Evolutionary conservation across 441 rosid genomes (phyloP).

Genomic region (Codiaeum variegatum): DNA sequence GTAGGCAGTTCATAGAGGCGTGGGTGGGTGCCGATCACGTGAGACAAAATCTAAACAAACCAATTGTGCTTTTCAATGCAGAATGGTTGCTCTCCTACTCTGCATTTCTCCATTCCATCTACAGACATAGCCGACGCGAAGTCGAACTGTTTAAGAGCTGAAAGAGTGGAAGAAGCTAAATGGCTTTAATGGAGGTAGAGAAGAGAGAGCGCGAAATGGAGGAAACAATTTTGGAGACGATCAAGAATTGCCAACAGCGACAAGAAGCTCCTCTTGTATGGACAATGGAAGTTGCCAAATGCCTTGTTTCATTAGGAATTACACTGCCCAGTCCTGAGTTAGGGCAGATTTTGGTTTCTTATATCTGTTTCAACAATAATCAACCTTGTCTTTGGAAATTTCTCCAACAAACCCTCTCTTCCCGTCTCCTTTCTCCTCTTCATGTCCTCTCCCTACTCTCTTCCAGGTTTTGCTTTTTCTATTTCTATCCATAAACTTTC

Average conservation of each 20-base stretch:
- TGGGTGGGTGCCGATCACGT: slow-evolving; percentile 12
- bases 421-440: slow-evolving; percentile 43
- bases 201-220: slow-evolving; percentile 3
- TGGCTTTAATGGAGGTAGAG: slow-evolving; percentile 6
- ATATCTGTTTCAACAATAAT: slow-evolving; percentile 40
- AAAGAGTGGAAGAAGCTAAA: no score
- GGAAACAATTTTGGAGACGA: slow-evolving; percentile 7
- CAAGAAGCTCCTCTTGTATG: slow-evolving; percentile 32
- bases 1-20: not conserved
- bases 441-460: slow-evolving; percentile 57
- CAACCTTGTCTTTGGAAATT: slow-evolving; percentile 59
- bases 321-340: slow-evolving; percentile 37
- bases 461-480: slow-evolving; percentile 24
- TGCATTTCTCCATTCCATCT: not conserved
- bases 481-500: not conserved
- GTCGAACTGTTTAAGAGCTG: not conserved
- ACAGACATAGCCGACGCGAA: not conserved
- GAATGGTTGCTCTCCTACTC: not conserved
- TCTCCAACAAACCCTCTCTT: slow-evolving; percentile 42
- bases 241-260: slow-evolving; percentile 20
- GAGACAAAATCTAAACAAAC: not conserved
- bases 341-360: slow-evolving; percentile 38
- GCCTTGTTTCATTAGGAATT: slow-evolving; percentile 21
- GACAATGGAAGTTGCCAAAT: slow-evolving; percentile 39
- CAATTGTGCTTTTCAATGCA: not conserved